Base-by-base conservation (phyloP, 2,329 filamentous ascomycete species). In the Bimuria novae-zelandiae region DNA sequence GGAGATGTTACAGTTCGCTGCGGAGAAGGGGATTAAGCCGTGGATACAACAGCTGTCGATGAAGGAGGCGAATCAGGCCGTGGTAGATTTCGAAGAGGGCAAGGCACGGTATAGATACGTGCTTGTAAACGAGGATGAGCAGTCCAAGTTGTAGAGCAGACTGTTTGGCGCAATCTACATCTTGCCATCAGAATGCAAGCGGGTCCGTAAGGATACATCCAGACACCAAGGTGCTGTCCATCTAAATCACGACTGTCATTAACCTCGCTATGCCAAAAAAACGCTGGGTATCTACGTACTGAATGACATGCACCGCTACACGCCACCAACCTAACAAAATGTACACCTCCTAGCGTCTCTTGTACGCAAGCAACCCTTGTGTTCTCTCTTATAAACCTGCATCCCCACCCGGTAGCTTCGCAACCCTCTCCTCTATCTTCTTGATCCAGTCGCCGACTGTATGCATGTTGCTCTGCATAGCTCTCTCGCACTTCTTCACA, bases 401-500 rank as follows among this genome's bases (percentile, higher is more conserved):
- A 30, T 49, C 36, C 6, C 39, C 53, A 35, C 54, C 46, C 6
- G 64, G 56, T 48, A 70, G 37, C 52, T 70, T 73, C 55, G 82
- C 82, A 72, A 97, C 81, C 74, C 89, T 88, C 65, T 80, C 83
- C 76, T 97, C 93, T 49, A 99, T 76, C 51, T 89, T 90, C 73
- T 89, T 90, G 4, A 97, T 90, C 91, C 92, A 97, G 35, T 84
- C 85, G 61, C 93, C 89, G 56, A 97, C 87, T n/a, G 89, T 82
- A 64, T 88, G 86, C 73, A 92, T 86, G 74, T 99, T 99, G 45
- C 82, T 84, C 60, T 84, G 84, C 78, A 95, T 88, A 3, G 85
- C 82, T 23, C 79, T 78, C 68, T 89, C 87, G 3, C 88, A 86
- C 54, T 88, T 83, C 56, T 80, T 80, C 66, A 97, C 85, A 22